A percentile compares a stretch with the other conserved stretches of the same genome.
Evolutionary conservation across 257 asterid genomes (phyloP).

Genomic region (Ilex asprella): DNA sequence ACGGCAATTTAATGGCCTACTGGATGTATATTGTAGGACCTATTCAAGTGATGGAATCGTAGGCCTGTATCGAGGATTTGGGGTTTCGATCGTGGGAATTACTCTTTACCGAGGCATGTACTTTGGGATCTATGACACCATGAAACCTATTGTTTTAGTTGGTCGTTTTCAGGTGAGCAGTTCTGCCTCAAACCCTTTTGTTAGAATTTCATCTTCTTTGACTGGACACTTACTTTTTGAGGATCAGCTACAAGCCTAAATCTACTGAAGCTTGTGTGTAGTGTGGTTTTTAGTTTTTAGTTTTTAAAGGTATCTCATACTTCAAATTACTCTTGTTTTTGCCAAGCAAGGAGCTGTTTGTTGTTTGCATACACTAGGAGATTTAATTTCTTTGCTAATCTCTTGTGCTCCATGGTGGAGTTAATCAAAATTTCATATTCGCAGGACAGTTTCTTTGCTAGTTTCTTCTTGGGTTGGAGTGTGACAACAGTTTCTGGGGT

Average conservation of each 20-base stretch:
- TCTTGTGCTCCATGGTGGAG: neutral
- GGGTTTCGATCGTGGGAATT: constrained; percentile 78
- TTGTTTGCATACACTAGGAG: neutral
- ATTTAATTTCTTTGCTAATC: neutral
- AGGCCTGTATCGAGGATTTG: constrained; percentile 92
- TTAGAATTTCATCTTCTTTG: constrained; percentile 7
- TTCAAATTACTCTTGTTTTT: neutral
- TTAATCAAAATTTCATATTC: constrained; percentile 10
- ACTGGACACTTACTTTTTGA: neutral
- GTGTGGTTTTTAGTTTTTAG: neutral
- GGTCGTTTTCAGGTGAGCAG: constrained; percentile 65
- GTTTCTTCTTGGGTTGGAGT: constrained; percentile 92
- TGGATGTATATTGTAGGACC: constrained; percentile 77
- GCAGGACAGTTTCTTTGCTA: constrained; percentile 86
- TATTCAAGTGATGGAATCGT: constrained; percentile 66
- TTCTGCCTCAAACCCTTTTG: neutral
- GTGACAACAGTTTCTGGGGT: constrained; percentile 85
- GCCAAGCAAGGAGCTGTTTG: neutral
- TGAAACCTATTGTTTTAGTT: constrained; percentile 85
- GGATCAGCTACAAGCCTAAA: neutral
- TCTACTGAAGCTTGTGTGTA: neutral
- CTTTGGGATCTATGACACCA: constrained; percentile 88
- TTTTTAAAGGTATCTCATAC: neutral
- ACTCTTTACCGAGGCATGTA: constrained; percentile 97
- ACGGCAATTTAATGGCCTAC: constrained; percentile 45